phyloP scores from a whole-genome alignment of 306 rosid genomes.

The Lagenaria siceraria region DNA sequence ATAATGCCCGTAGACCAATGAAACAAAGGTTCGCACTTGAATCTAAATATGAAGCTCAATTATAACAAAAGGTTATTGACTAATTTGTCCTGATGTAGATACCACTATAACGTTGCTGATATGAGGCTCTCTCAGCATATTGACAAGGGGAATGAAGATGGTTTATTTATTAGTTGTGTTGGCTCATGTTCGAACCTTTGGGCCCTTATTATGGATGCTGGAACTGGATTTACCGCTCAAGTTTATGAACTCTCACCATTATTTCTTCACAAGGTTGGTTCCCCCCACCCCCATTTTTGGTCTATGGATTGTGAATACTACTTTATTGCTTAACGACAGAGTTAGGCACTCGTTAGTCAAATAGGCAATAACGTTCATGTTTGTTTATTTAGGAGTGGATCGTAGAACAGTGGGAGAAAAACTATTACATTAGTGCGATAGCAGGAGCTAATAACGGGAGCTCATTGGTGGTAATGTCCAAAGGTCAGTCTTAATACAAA shows the following conservation, averaged over 20 bases:
- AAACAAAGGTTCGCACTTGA: slow-evolving; percentile 57
- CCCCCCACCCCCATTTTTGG: neutral
- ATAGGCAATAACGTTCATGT: neutral
- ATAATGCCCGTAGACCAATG: slow-evolving; percentile 77
- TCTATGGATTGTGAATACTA: neutral
- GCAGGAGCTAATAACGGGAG: slow-evolving; percentile 73
- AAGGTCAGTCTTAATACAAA: slow-evolving; percentile 39
- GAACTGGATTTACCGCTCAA: slow-evolving; percentile 77
- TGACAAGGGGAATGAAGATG: slow-evolving; percentile 84
- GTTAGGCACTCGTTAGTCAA: neutral
- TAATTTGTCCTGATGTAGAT: slow-evolving; percentile 35
- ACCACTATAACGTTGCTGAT: slow-evolving; percentile 81
- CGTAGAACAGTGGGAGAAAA: slow-evolving; percentile 81
- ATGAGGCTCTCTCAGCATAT: slow-evolving; percentile 74
- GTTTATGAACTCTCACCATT: slow-evolving; percentile 57
- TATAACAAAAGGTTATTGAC: neutral
- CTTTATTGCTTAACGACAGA: neutral
- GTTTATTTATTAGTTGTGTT: slow-evolving; percentile 67
- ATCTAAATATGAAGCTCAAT: neutral
- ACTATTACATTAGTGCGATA: slow-evolving; percentile 59
- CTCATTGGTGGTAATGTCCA: slow-evolving; percentile 80
- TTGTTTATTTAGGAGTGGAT: slow-evolving; percentile 59
- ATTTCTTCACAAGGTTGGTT: slow-evolving; percentile 74
- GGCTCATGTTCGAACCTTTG: slow-evolving; percentile 65
- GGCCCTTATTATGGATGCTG: slow-evolving; percentile 95